A percentile compares a stretch with the other conserved stretches of the same genome.
These are phyloP conservation scores for Rhododendron kiyosumense DNA, from an alignment of 148 eudicot genomes.

Conservation along the genomic window DNA sequence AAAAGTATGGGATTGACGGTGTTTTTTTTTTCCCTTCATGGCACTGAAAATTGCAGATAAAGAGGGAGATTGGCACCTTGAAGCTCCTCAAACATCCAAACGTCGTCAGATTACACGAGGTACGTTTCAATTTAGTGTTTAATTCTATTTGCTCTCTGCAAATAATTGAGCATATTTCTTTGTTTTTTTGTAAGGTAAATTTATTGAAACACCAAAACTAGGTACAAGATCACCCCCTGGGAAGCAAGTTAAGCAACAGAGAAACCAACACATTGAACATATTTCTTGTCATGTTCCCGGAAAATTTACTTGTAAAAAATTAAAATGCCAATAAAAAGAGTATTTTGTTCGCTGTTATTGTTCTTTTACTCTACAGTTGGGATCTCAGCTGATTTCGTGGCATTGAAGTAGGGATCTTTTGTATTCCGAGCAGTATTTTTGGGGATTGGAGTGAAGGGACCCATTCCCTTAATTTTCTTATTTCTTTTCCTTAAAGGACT, in stretches of 20 bases:
- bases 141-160: neutral
- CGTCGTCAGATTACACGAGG: slow-evolving; percentile 84
- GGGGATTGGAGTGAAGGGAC: neutral
- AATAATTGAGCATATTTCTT: neutral
- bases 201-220: neutral
- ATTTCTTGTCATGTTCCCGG: no score
- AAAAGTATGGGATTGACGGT: neutral
- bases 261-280: neutral
- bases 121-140: slow-evolving; percentile 7
- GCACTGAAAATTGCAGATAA: slow-evolving; percentile 46
- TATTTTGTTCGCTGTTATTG: neutral
- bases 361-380: neutral
- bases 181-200: neutral
- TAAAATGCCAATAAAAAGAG: neutral
- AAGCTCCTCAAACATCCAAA: slow-evolving; percentile 90
- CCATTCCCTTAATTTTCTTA: neutral
- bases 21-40: neutral
- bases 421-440: neutral
- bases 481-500: no score
- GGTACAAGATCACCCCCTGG: neutral
- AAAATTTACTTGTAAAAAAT: no score
- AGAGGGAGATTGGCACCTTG: slow-evolving; percentile 86
- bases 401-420: neutral
- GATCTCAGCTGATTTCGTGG: neutral
- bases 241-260: neutral